Conservation (phyloP, 805 yeast species). For the Millerago galiae region DNA sequence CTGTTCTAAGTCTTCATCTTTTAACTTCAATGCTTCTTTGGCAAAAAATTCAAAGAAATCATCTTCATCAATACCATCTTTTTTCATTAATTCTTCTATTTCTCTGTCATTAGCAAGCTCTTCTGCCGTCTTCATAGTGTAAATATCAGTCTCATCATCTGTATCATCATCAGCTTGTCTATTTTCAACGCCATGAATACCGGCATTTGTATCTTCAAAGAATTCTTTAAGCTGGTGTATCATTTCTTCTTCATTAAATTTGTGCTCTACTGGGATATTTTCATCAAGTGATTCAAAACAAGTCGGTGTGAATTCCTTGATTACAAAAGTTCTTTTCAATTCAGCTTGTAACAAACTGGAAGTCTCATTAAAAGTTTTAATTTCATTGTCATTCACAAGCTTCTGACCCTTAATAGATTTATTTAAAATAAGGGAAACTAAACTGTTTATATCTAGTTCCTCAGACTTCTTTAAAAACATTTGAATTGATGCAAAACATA, state of each 20-base stretch:
- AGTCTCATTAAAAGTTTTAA: constrained; percentile 9
- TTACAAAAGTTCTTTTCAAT: constrained; percentile 15
- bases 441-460: constrained; percentile 4
- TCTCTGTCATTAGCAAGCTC: constrained; percentile 19
- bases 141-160: neutral
- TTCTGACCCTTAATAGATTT: neutral
- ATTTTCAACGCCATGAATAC: constrained; percentile 18
- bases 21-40: constrained; percentile 44
- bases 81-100: constrained; percentile 24
- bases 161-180: neutral
- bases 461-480: constrained; percentile 3
- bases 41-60: constrained; percentile 63
- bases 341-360: constrained; percentile 26
- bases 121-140: too few species aligned
- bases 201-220: constrained; percentile 21
- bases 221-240: constrained; percentile 21
- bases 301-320: constrained; percentile 18
- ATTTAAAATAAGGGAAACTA: neutral
- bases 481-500: constrained; percentile 14
- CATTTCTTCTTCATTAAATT: constrained; percentile 19
- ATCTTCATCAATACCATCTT: constrained; percentile 51
- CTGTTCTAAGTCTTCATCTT: constrained; percentile 38
- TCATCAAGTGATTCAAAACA: constrained; percentile 11
- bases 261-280: constrained; percentile 5
- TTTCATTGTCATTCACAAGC: constrained; percentile 12